A percentile compares a stretch with the other conserved stretches of the same genome.
phyloP scores from a whole-genome alignment of 495 filamentous ascomycete species.

The Cercophora samala region DNA sequence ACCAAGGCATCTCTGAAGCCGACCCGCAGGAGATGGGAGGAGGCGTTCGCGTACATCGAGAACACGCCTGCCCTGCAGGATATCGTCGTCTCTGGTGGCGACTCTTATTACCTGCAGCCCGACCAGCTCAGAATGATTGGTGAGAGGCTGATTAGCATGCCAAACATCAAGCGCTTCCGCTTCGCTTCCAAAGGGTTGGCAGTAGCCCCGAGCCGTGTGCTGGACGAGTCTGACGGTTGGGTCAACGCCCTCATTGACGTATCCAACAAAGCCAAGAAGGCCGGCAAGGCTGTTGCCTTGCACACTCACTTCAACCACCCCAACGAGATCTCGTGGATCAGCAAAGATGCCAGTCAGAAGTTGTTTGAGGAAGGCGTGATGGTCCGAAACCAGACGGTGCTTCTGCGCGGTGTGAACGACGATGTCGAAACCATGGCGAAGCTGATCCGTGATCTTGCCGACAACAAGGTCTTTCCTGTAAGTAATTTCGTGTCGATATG shows the following conservation, averaged over 20 bases:
- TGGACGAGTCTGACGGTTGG: conserved; percentile 53
- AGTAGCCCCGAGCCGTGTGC: conserved; percentile 48
- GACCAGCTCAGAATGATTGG: conserved; percentile 39
- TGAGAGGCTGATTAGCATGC: conserved; percentile 37
- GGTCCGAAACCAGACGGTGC: conserved; percentile 51
- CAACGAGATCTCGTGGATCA: conserved; percentile 60
- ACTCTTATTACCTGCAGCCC: conserved; percentile 49
- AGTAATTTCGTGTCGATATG: conserved; percentile 11
- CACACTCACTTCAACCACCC: conserved; percentile 64
- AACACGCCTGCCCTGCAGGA: conserved; percentile 46
- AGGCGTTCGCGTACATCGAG: conserved; percentile 51
- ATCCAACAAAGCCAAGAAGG: conserved; percentile 42
- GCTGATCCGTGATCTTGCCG: conserved; percentile 51
- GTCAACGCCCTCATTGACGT: conserved; percentile 47
- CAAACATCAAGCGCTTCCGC: conserved; percentile 51
- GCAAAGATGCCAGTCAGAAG: conserved; percentile 45
- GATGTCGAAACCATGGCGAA: conserved; percentile 47
- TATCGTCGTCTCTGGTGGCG: conserved; percentile 58
- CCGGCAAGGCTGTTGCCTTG: conserved; percentile 56
- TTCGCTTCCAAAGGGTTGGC: conserved; percentile 57
- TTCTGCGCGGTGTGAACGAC: conserved; percentile 57
- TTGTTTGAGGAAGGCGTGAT: conserved; percentile 50
- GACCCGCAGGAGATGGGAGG: conserved; percentile 40
- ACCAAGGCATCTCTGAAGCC: conserved; percentile 48
- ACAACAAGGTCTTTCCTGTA: conserved; percentile 54